Base-by-base conservation (phyloP, 306 rosid genomes). In the Begonia masoniana region DNA sequence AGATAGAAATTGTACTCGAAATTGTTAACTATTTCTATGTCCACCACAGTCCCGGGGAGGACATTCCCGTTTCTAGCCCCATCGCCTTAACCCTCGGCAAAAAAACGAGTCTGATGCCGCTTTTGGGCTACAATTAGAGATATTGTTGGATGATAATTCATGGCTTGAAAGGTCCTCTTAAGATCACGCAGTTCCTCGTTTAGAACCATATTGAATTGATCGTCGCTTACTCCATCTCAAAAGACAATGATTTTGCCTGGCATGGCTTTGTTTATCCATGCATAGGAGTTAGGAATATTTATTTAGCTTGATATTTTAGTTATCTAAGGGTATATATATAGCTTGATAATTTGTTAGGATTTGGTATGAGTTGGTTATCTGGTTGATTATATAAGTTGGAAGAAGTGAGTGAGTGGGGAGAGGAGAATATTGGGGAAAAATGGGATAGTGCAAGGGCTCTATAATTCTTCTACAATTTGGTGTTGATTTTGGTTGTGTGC, bases 151-250 rank as follows among this genome's bases (percentile, higher is more conserved):
- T 47, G 43, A 69, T 79, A 79, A 10, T 68, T 64, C 17, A 26
- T 39, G 10, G 52, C 39, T 42, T 50, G 51, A 39, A 82, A 62
- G 35, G 61, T 79, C 61, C 54, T 47, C 70, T 69, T 74, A 71
- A 85, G 19, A 62, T 77, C 95, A 8, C 17, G 54, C 0, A 85
- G 64, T 74, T 85, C 95, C 52, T 85, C 85, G 51, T 85, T 82
- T 15, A 85, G 87, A 71, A 77, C 95, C 95, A 85, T 85, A 61
- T 85, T 87, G 66, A 85, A 85, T 43, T 85, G 92, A 36, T 76
- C 74, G 56, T 79, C 92, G 15, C 92, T 77, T 5, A 85, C 95
- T 55, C 95, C 95, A 64, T 82, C 92, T 2, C 92, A 85, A n/a
- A 85, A 85, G 58, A 85, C 23, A 43, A 85, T 68, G 56, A 85